Evolutionary conservation across 2,329 filamentous ascomycete species (phyloP).

Genomic region (Lasiodiplodia gonubiensis): DNA sequence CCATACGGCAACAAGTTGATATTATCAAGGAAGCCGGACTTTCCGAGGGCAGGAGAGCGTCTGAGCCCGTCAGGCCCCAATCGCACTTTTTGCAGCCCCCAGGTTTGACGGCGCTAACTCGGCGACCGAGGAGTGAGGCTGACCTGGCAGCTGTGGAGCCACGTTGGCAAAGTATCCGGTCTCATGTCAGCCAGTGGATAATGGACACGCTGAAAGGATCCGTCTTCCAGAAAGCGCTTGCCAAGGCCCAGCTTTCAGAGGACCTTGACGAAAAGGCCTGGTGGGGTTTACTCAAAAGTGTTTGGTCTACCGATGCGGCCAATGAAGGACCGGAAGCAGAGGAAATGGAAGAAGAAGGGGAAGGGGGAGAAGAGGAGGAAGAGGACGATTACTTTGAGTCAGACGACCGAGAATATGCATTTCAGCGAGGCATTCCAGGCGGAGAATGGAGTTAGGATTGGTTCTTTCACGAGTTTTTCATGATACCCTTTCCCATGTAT

Average conservation of each 20-base stretch:
- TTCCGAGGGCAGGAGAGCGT: background rate
- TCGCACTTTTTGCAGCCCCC: background rate
- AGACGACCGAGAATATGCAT: background rate
- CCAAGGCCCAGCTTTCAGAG: background rate
- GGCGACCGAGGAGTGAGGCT: background rate
- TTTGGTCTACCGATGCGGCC: background rate
- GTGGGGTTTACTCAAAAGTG: background rate
- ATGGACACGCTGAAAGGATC: background rate
- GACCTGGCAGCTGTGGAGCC: background rate
- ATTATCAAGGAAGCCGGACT: background rate
- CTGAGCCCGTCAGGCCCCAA: background rate
- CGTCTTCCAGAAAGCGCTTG: background rate
- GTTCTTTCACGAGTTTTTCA: background rate
- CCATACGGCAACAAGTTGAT: background rate
- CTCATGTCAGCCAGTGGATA: slow-evolving; percentile 6
- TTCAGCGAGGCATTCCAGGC: background rate
- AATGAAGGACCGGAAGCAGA: background rate
- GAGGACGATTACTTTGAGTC: background rate
- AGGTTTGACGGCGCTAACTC: background rate
- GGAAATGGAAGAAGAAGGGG: background rate
- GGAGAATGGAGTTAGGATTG: background rate
- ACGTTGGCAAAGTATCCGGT: background rate
- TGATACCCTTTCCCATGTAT: background rate
- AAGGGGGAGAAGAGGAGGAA: background rate
- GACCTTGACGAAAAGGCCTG: background rate